Evolutionary conservation across 2,329 filamentous ascomycete genomes (phyloP).

Genomic region (Berkeleyomyces basicola): DNA sequence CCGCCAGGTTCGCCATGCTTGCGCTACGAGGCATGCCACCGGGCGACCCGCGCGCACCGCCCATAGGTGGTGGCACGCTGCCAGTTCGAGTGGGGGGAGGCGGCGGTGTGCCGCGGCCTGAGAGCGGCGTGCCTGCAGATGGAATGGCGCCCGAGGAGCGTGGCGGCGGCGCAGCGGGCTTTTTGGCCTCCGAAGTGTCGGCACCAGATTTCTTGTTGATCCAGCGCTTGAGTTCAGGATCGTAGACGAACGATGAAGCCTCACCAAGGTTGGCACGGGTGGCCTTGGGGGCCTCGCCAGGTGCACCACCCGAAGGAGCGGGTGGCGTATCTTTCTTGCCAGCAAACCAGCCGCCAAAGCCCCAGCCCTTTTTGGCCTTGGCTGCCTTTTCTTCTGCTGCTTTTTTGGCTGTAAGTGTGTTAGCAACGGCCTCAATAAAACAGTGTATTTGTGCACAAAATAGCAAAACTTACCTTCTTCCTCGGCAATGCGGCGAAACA

Average conservation of each 20-base stretch:
- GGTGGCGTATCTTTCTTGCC: slow-evolving; percentile 41
- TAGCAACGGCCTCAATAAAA: slow-evolving; percentile 9
- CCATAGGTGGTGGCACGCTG: slow-evolving; percentile 22
- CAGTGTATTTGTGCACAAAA: neutral
- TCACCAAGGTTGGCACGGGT: slow-evolving; percentile 90
- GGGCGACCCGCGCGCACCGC: slow-evolving; percentile 14
- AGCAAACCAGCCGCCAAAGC: slow-evolving; percentile 71
- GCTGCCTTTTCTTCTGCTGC: slow-evolving; percentile 28
- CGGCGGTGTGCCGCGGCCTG: slow-evolving; percentile 22
- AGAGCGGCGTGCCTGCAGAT: slow-evolving; percentile 33
- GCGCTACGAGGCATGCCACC: slow-evolving; percentile 7
- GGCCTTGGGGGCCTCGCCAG: slow-evolving; percentile 40
- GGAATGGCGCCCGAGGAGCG: slow-evolving; percentile 31
- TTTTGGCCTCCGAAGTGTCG: slow-evolving; percentile 40
- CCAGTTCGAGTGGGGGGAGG: slow-evolving; percentile 16
- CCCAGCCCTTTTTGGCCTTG: slow-evolving; percentile 51
- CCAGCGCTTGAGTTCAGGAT: slow-evolving; percentile 94
- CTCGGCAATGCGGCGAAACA: slow-evolving; percentile 70
- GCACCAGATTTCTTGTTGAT: slow-evolving; percentile 82
- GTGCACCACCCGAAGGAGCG: slow-evolving; percentile 19
- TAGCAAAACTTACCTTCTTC: slow-evolving; percentile 41
- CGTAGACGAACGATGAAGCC: slow-evolving; percentile 82
- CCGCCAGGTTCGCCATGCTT: slow-evolving; percentile 7
- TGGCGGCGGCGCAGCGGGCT: slow-evolving; percentile 66
- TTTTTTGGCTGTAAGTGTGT: slow-evolving; percentile 37